A percentile compares a stretch with the other conserved stretches of the same genome.
These are phyloP conservation scores for Plasmodium billcollinsi DNA, from an alignment of 169 alveolate species.

Conservation along the genomic window DNA sequence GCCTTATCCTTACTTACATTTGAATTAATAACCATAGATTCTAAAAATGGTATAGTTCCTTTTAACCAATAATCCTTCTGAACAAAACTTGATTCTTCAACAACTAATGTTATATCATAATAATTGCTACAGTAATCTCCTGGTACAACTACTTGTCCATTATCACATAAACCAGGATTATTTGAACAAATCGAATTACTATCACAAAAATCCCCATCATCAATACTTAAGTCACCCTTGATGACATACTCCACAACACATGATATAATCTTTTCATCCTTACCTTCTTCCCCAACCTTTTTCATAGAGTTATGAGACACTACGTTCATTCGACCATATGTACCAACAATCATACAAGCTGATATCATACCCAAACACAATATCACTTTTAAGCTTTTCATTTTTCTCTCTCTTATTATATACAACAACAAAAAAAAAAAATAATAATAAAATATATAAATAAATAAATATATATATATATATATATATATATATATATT, in stretches of 20 bases:
- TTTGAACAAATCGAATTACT: constrained; percentile 10
- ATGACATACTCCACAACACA: constrained; percentile 50
- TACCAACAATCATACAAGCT: background rate
- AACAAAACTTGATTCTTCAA: constrained; percentile 57
- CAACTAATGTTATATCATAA: constrained; percentile 62
- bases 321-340: constrained; percentile 17
- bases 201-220: constrained; percentile 54
- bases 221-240: constrained; percentile 44
- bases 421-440: constrained; percentile 4
- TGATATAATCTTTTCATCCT: constrained; percentile 31
- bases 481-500: no score
- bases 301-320: constrained; percentile 32
- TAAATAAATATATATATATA: no score
- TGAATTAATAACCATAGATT: constrained; percentile 58
- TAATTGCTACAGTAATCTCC: constrained; percentile 67
- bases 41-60: constrained; percentile 74
- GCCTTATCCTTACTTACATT: constrained; percentile 71
- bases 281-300: constrained; percentile 3
- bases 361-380: constrained; percentile 20
- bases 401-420: constrained; percentile 7
- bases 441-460: background rate
- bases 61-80: constrained; percentile 68
- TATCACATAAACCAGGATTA: background rate
- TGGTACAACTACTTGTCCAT: background rate
- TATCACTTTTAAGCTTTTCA: constrained; percentile 13